Conservation (phyloP, 169 alveolate species). For the Eimeria tenella region DNA sequence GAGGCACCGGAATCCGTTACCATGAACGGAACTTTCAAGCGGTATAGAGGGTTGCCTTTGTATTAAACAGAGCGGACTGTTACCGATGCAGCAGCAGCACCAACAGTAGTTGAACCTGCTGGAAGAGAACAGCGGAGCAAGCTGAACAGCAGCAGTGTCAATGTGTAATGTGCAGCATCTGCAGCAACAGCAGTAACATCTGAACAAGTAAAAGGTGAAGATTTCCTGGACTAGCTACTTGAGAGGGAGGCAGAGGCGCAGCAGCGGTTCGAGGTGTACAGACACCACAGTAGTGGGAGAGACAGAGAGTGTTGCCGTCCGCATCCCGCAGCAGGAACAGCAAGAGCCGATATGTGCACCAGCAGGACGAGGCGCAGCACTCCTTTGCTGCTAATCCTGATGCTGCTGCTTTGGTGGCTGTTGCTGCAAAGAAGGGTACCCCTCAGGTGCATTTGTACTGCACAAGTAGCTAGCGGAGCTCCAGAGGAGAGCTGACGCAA, state of each 20-base stretch:
- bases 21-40: too few relatives aligned
- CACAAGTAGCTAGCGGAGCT: neutral
- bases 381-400: neutral
- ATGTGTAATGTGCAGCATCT: neutral
- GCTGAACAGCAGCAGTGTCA: neutral
- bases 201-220: neutral
- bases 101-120: neutral
- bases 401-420: neutral
- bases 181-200: neutral
- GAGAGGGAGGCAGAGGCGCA: neutral
- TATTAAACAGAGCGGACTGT: too few relatives aligned
- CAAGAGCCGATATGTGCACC: neutral
- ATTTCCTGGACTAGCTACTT: neutral
- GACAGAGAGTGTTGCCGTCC: neutral
- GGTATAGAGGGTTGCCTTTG: too few relatives aligned
- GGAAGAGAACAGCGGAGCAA: too few relatives aligned
- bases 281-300: neutral
- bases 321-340: neutral
- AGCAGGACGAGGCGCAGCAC: neutral
- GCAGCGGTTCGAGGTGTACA: slow-evolving; percentile 9
- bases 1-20: neutral
- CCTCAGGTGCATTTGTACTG: neutral
- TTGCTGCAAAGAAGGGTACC: neutral
- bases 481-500: neutral
- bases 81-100: too few relatives aligned